Base-by-base conservation (phyloP, 1,284 basidiomycete species). In the Microbotryomycetes sp. region DNA sequence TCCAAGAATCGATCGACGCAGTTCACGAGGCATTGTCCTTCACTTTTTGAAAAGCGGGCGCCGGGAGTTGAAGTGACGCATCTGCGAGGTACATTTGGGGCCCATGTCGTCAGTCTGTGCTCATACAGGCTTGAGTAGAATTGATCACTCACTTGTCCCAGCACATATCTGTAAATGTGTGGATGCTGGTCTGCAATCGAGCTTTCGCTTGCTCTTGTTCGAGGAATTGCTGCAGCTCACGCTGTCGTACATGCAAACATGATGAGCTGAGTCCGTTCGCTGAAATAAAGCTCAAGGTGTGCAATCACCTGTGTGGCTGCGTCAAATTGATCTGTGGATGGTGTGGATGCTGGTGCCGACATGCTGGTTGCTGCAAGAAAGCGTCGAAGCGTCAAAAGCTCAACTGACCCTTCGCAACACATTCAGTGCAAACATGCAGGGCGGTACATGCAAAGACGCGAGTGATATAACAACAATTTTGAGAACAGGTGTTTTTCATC, bases 1-100 rank as follows among this genome's bases (percentile, higher is more conserved):
- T 97, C 93, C 69, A 97, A 80, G 80, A 97, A 97, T 60, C 93
- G 82, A 63, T 92, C 90, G 51, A 96, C 92, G 73, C 92, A 97
- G 78, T 94, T 94, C 63, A 83, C 80, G 51, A 97, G 81, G 75
- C 93, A 97, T 57, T 80, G 81, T 71, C 88, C 85, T 77, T 97
- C 93, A 50, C 83, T 81, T 62, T 87, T 81, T 36, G 89, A 88
- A 78, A 97, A 96, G 58, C 85, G 82, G 32, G 85, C 86, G n/a
- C 86, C 86, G 26, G 91, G 89, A 30, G 84, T 83, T 47, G 88
- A 83, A 5, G 88, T 88, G 67, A 97, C 82, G 76, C 92, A 96
- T 73, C 91, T 93, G 70, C 62, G 58, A 64, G 70, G 65, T 55
- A 66, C 31, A 57, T 59, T 30, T 29, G 48, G 55, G 26, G 56